Evolutionary conservation across 768 basidiomycete species (phyloP).

Genomic region (Calocera viscosa): DNA sequence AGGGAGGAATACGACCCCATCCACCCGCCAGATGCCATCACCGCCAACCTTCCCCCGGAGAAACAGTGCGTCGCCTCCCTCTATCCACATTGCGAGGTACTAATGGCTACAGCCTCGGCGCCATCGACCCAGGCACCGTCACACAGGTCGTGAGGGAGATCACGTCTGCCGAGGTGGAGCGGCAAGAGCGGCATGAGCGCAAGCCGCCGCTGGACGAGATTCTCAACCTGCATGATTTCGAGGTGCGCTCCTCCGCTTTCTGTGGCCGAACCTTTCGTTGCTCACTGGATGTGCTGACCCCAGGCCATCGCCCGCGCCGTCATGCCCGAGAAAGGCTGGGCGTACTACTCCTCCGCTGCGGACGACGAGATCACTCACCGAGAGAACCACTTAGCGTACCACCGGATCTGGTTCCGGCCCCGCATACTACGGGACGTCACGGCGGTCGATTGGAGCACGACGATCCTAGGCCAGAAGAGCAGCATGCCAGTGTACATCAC

Average conservation of each 20-base stretch:
- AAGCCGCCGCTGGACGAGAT: constrained; percentile 68
- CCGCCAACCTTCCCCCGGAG: constrained; percentile 52
- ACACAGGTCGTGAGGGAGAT: constrained; percentile 49
- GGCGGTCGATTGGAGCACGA: constrained; percentile 73
- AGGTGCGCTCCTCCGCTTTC: constrained; percentile 36
- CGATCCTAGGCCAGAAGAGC: constrained; percentile 61
- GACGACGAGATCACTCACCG: constrained; percentile 87
- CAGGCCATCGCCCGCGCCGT: constrained; percentile 72
- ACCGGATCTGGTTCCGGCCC: constrained; percentile 88
- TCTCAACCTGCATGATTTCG: constrained; percentile 88
- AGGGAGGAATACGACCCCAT: constrained; percentile 78
- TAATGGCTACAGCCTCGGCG: constrained; percentile 38
- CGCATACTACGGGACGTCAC: constrained; percentile 74
- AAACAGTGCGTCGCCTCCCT: constrained; percentile 49
- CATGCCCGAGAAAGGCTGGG: constrained; percentile 84
- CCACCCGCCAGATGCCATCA: constrained; percentile 19
- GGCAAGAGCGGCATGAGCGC: constrained; percentile 46
- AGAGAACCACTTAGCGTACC: constrained; percentile 85
- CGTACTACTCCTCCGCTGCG: constrained; percentile 91
- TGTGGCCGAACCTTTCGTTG: no score
- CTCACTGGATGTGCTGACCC: constrained; percentile 9
- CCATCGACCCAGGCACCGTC: constrained; percentile 56
- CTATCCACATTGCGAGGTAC: neutral
- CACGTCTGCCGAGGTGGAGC: constrained; percentile 57
- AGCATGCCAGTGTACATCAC: constrained; percentile 73